These are phyloP conservation scores for Apiospora saccharicola DNA, from an alignment of 2,329 filamentous ascomycete genomes.

Conservation along the genomic window DNA sequence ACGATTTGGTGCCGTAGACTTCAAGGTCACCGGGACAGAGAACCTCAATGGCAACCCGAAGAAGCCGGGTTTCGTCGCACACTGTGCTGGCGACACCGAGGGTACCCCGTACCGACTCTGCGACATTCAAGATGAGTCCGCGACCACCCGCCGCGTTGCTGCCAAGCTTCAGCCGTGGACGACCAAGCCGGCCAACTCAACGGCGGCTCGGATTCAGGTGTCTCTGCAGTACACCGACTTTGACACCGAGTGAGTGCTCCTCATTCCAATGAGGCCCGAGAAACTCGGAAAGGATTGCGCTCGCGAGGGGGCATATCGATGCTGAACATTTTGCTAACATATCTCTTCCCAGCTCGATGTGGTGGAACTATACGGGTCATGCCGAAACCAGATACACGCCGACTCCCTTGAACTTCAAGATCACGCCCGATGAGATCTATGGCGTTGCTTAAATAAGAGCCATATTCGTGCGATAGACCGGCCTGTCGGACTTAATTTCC, in stretches of 20 bases:
- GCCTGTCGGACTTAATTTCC: conserved; percentile 18
- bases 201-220: conserved; percentile 40
- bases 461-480: not conserved
- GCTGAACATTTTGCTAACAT: conserved; percentile 28
- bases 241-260: conserved; percentile 33
- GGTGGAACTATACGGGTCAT: conserved; percentile 45
- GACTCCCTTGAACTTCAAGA: conserved; percentile 39
- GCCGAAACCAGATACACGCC: conserved; percentile 36
- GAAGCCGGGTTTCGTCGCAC: conserved; percentile 42
- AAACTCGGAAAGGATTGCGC: not conserved
- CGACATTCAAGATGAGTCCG: conserved; percentile 32
- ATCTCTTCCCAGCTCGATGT: conserved; percentile 33
- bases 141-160: conserved; percentile 36
- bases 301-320: not conserved
- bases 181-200: conserved; percentile 28
- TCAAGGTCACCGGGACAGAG: conserved; percentile 41
- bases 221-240: conserved; percentile 42
- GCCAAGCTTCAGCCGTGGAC: conserved; percentile 40
- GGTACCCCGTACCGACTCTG: conserved; percentile 40
- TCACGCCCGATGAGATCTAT: conserved; percentile 39
- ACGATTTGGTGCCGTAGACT: conserved; percentile 33
- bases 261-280: not conserved
- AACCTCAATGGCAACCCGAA: conserved; percentile 35
- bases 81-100: conserved; percentile 40
- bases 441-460: conserved; percentile 35